phyloP scores from a whole-genome alignment of 2,329 filamentous ascomycete species.

The Mollisiaceae sp. region DNA sequence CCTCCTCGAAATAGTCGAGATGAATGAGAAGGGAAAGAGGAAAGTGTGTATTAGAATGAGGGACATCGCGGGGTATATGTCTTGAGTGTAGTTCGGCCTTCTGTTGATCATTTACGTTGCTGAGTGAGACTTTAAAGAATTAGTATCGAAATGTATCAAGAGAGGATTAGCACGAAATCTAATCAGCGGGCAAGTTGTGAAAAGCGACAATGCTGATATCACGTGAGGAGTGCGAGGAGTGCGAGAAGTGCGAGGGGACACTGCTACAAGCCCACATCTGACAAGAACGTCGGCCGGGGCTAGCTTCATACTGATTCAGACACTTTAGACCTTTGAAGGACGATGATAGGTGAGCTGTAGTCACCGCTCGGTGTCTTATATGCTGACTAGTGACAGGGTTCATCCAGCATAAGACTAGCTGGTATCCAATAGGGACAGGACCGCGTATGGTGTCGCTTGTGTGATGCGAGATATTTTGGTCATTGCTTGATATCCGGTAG shows the following conservation, averaged over 20 bases:
- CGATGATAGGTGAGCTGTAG: background rate
- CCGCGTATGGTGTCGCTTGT: background rate
- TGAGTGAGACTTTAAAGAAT: constrained; percentile 6
- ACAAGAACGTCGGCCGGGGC: background rate
- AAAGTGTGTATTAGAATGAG: background rate
- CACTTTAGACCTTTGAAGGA: background rate
- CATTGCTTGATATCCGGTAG: too few relatives aligned
- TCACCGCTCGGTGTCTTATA: background rate
- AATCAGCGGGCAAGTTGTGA: background rate
- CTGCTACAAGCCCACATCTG: background rate
- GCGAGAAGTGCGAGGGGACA: background rate
- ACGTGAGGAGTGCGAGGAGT: background rate
- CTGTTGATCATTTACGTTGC: constrained; percentile 1
- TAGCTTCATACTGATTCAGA: background rate
- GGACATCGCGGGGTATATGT: constrained; percentile 1
- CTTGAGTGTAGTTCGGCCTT: background rate
- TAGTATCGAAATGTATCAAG: background rate
- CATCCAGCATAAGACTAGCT: too few relatives aligned
- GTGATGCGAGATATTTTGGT: background rate
- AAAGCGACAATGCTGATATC: constrained; percentile 3
- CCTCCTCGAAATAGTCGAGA: background rate
- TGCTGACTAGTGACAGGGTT: background rate
- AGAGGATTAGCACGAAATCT: constrained; percentile 1
- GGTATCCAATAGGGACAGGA: too few relatives aligned
- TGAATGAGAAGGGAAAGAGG: background rate